Evolutionary conservation across 2,329 filamentous ascomycete genomes (phyloP).

Genomic region (Aureobasidium sp.): DNA sequence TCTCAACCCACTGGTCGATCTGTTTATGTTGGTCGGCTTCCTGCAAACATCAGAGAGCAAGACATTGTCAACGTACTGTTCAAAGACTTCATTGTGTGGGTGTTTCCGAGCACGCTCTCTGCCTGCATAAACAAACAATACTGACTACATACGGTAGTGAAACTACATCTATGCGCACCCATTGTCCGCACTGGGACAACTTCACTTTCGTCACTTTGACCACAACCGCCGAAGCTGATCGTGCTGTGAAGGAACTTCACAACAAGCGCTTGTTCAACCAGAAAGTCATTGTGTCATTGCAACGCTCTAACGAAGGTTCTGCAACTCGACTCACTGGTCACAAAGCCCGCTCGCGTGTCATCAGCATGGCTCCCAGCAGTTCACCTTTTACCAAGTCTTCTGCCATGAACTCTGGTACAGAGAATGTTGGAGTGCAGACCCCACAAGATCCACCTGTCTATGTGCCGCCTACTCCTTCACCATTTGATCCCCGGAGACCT

Average conservation of each 20-base stretch:
- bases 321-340: not conserved
- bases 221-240: not conserved
- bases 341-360: not conserved
- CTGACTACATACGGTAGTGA: not conserved
- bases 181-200: not conserved
- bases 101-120: not conserved
- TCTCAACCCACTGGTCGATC: not conserved
- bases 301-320: not conserved
- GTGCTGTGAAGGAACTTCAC: slow-evolving; percentile 4
- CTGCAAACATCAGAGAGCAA: not conserved
- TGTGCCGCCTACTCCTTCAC: not conserved
- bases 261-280: not conserved
- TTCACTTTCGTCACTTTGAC: slow-evolving; percentile 1
- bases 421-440: not conserved
- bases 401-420: not conserved
- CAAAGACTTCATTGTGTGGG: not conserved
- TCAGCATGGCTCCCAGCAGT: not conserved
- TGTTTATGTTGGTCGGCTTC: slow-evolving; percentile 3
- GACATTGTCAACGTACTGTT: slow-evolving; percentile 1
- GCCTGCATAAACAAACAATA: not conserved
- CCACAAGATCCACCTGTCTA: not conserved
- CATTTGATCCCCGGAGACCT: not conserved
- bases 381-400: not conserved
- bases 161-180: slow-evolving; percentile 8
- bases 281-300: not conserved